A percentile compares a stretch with the other conserved stretches of the same genome.
These are phyloP conservation scores for Talaromyces sp. DNA, from an alignment of 2,329 filamentous ascomycete genomes.

Conservation along the genomic window DNA sequence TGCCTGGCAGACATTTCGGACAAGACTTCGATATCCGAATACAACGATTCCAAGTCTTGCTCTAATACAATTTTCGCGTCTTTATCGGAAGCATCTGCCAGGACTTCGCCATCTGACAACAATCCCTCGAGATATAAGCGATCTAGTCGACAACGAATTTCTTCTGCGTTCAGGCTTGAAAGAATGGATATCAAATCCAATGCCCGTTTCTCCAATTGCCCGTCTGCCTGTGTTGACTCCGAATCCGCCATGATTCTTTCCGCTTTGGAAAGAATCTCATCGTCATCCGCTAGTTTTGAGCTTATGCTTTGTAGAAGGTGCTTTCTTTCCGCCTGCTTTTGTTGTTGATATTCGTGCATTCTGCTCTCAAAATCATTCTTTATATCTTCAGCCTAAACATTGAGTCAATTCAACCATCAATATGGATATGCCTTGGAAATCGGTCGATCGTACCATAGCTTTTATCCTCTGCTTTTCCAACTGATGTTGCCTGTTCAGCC, in stretches of 20 bases:
- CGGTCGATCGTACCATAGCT: constrained; percentile 31
- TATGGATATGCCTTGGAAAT: not conserved
- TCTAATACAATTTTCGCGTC: constrained; percentile 28
- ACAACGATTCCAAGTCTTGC: constrained; percentile 41
- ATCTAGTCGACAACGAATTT: constrained; percentile 42
- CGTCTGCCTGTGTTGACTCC: constrained; percentile 32
- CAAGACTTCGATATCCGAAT: constrained; percentile 41
- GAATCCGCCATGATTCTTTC: constrained; percentile 32
- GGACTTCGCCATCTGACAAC: constrained; percentile 10
- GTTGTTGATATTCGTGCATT: constrained; percentile 34
- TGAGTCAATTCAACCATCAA: not conserved
- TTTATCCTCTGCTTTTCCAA: constrained; percentile 35
- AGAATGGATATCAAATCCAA: constrained; percentile 32
- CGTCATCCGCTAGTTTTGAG: constrained; percentile 38
- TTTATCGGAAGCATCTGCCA: constrained; percentile 16
- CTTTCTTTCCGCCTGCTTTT: constrained; percentile 33
- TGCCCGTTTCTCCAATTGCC: constrained; percentile 30
- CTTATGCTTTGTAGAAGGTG: constrained; percentile 36
- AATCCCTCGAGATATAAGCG: constrained; percentile 40
- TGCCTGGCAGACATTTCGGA: constrained; percentile 46
- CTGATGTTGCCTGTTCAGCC: constrained; percentile 37
- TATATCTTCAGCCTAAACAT: constrained; percentile 38
- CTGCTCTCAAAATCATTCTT: constrained; percentile 33
- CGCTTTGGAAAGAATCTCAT: constrained; percentile 32
- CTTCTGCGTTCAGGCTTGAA: constrained; percentile 36